Base-by-base conservation (phyloP, 441 rosid genomes). In the Gossypium laxum region DNA sequence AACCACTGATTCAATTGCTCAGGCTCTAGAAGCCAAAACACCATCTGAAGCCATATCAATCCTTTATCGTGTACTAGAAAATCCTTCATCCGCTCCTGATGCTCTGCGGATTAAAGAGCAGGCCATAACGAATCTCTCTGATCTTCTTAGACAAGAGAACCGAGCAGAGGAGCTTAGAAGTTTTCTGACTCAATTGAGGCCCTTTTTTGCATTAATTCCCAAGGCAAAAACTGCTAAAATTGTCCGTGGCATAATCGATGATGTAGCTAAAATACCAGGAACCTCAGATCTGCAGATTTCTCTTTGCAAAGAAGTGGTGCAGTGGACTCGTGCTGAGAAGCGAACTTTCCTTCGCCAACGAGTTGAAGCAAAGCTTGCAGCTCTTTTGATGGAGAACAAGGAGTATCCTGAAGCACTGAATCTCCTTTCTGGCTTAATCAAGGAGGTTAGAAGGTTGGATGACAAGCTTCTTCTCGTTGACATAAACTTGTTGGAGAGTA, bases 181-280 rank as follows among this genome's bases (percentile, higher is more conserved):
- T 59, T 90, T 93, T 18, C 79, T 93, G 22, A 91, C 91, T 21
- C 90, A 87, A 63, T 71, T 93, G 78, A 86, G 97, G 75, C 91
- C 94, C 54, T 91, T 84, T 81, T 93, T 91, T 75, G 84, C 94
- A 0, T 68, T 89, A 70, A 91, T 91, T 77, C 96, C 98, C 3
- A 93, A 93, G 85, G 98, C 97, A 11, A 93, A 93, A 76, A 93
- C 98, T 15, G 98, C 98, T 0, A 93, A 93, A 70, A 88, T 91
- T 59, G 97, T 91, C 32, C 83, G 94, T 48, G 87, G 89, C 51
- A 84, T 91, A 71, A 91, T 91, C 2, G 97, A 93, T 75, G 82
- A 93, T 18, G 94, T 91, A 11, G 91, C 98, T 15, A 91, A 93
- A 84, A 93, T 93, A 70, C 96, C 97, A 0, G 92, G 87, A 41